Evolutionary conservation across 2,329 filamentous ascomycete species (phyloP), one percentile per base, ranked within the genome.

Genomic region (Ceratocystis destructans): DNA sequence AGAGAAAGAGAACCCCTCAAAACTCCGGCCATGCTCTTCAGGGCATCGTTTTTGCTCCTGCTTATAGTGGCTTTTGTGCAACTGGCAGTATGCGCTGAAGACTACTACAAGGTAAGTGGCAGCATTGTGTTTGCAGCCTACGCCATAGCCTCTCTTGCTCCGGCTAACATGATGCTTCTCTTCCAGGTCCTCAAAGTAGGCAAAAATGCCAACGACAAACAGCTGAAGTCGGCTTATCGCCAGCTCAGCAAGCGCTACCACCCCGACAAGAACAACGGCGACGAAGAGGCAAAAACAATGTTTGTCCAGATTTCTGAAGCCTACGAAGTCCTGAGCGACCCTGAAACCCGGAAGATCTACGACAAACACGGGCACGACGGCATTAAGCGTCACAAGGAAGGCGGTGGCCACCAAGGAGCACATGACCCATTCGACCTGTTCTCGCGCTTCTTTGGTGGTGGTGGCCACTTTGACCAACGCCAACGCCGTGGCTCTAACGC

Each of bases 351-450:
- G 71, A 85, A 88, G 71, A 88, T 97, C 72, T 99, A 99, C 81
- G 92, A 99, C 76, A 86, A 91, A 73, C 88, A 96, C 74, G 94
- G 94, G 68, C 89, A 96, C 74, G 93, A 97, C 63, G 94, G 91
- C 28, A 80, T 97, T 63, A 85, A 94, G 73, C 87, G 94, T 73
- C 89, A 90, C 72, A 85, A 88, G 72, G 87, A 89, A 59, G 83
- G 85, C 55, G 84, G 83, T 55, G 83, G 84, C 62, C 81, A 82
- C 8, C 81, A 81, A 55, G 77, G 77, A 41, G 80, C 83, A 68
- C 87, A 93, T 74, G 92, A 99, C 73, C 92, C 94, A 22, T 97
- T 97, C 74, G 94, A 99, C 75, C 80, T 99, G 53, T 99, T 99
- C 81, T 91, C 87, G 65, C 88, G 90, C 71, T 97, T 99, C 83